Evolutionary conservation across 169 alveolate genomes (phyloP).

Genomic region (Eimeria nieschulzi): DNA sequence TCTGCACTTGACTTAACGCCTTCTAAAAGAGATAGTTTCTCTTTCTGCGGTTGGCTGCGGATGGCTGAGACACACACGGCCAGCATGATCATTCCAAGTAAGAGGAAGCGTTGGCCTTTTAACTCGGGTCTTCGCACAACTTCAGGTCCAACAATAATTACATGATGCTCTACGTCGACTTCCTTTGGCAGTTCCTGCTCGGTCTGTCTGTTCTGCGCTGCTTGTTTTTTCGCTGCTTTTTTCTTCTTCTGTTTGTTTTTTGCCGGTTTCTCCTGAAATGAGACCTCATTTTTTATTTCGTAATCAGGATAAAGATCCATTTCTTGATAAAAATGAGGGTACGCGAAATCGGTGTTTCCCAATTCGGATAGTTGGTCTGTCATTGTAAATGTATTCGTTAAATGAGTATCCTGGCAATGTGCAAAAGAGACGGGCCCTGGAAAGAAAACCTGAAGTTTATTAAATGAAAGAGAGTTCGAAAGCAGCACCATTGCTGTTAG

Average conservation of each 20-base stretch:
- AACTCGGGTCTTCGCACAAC: not conserved
- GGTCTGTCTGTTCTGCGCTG: not conserved
- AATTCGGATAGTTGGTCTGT: no score
- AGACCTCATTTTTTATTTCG: not conserved
- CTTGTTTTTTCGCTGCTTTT: not conserved
- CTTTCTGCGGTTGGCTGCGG: not conserved
- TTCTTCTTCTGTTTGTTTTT: not conserved
- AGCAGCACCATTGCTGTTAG: no score
- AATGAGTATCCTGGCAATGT: no score
- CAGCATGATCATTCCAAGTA: not conserved
- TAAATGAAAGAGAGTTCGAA: no score
- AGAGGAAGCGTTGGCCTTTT: not conserved
- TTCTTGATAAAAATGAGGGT: not conserved
- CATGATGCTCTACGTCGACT: conserved; percentile 10
- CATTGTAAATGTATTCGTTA: no score
- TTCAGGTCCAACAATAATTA: not conserved
- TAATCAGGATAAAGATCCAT: not conserved
- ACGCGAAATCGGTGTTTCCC: no score
- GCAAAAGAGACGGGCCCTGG: no score
- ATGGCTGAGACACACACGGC: conserved; percentile 13
- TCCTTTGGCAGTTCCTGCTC: not conserved
- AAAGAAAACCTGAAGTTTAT: no score
- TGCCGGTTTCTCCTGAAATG: not conserved
- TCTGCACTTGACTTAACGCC: not conserved
- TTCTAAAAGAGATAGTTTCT: not conserved